These are phyloP conservation scores for Suillus hirtellus DNA, from an alignment of 768 basidiomycete species.

Conservation along the genomic window DNA sequence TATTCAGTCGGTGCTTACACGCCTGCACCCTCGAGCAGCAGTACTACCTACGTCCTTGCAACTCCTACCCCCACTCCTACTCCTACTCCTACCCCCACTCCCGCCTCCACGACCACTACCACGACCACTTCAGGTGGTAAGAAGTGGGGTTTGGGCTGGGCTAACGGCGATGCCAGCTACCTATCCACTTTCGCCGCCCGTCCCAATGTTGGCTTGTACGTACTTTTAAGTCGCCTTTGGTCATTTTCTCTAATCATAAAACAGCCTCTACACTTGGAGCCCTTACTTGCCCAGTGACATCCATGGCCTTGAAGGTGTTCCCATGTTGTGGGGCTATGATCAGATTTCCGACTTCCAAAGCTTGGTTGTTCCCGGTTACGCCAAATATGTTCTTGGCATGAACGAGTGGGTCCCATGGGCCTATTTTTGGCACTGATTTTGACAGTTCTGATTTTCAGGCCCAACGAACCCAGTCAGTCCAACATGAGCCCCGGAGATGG, in stretches of 20 bases:
- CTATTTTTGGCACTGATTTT: constrained; percentile 7
- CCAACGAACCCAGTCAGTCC: constrained; percentile 63
- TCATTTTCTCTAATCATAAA: neutral
- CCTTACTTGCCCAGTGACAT: constrained; percentile 43
- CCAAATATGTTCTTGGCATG: constrained; percentile 51
- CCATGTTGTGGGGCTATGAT: constrained; percentile 72
- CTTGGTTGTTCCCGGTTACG: constrained; percentile 51
- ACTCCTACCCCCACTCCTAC: constrained; percentile 22
- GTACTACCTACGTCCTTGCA: neutral
- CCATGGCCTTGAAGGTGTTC: constrained; percentile 54
- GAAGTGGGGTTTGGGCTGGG: constrained; percentile 72
- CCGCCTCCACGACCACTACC: constrained; percentile 16
- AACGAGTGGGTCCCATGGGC: constrained; percentile 66
- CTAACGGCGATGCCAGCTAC: constrained; percentile 50
- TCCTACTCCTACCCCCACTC: constrained; percentile 17
- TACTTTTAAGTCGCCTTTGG: constrained; percentile 7
- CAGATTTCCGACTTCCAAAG: constrained; percentile 49
- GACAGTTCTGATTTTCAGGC: constrained; percentile 43
- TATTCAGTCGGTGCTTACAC: constrained; percentile 12
- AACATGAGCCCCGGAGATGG: constrained; percentile 54
- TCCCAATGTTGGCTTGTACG: constrained; percentile 44
- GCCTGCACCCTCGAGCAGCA: constrained; percentile 19
- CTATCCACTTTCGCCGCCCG: constrained; percentile 52
- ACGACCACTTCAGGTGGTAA: constrained; percentile 18
- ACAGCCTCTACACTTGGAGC: constrained; percentile 68